Evolutionary conservation across 371 early-diverging fungal genomes (phyloP).

Genomic region (Paraphysoderma sedebokerense): DNA sequence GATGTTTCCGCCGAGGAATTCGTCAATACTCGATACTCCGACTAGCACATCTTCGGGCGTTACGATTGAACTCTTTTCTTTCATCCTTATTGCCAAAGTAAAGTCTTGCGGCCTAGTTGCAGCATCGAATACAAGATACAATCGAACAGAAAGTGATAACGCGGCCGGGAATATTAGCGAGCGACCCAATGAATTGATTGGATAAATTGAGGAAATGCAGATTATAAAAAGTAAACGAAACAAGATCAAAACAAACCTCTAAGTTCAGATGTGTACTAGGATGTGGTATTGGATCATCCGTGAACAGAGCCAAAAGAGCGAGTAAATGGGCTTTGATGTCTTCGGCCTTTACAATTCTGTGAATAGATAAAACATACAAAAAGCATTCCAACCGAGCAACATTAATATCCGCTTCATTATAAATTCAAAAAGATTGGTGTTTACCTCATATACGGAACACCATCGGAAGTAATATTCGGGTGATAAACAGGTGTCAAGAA

Average conservation of each 20-base stretch:
- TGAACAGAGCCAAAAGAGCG: slow-evolving; percentile 14
- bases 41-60: slow-evolving; percentile 30
- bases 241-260: slow-evolving; percentile 3
- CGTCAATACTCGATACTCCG: slow-evolving; percentile 24
- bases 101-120: slow-evolving; percentile 24
- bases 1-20: no score
- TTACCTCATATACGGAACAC: slow-evolving; percentile 28
- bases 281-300: slow-evolving; percentile 16
- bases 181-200: no score
- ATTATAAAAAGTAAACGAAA: no score
- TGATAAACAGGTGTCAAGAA: slow-evolving; percentile 34
- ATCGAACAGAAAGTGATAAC: no score
- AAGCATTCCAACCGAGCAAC: neutral
- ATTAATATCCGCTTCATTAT: no score
- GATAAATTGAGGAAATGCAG: no score
- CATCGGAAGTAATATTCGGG: slow-evolving; percentile 27
- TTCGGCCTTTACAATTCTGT: slow-evolving; percentile 15
- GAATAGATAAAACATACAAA: neutral
- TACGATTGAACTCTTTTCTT: slow-evolving; percentile 24
- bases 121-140: no score
- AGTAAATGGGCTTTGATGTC: slow-evolving; percentile 17
- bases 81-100: slow-evolving; percentile 26
- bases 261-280: slow-evolving; percentile 32
- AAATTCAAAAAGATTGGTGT: neutral
- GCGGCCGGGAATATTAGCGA: no score